A percentile compares a stretch with the other conserved stretches of the same genome.
Conservation (phyloP, 208 protist genomes). For the Wallacemonas sp. region DNA sequence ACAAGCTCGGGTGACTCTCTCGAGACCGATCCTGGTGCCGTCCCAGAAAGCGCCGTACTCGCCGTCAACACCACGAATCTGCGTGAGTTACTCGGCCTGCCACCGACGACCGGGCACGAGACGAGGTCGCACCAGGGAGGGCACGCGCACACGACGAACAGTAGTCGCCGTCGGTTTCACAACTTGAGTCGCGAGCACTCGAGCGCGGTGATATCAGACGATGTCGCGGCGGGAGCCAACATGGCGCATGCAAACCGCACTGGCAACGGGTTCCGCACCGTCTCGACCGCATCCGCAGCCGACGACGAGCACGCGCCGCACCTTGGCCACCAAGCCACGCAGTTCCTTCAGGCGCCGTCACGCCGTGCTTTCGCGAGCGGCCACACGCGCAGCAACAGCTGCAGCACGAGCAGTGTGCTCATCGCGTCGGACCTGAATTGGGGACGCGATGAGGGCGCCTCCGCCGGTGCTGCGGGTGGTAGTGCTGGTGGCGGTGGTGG, state of each 20-base stretch:
- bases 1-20: not conserved
- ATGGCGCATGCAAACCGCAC: not conserved
- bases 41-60: not conserved
- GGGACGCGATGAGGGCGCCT: not conserved
- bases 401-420: constrained; percentile 2
- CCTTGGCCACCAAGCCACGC: not conserved
- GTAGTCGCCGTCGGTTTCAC: too few relatives aligned
- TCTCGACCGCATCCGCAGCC: not conserved
- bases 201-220: too few relatives aligned
- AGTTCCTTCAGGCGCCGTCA: not conserved
- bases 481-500: too few relatives aligned
- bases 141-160: not conserved
- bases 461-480: too few relatives aligned
- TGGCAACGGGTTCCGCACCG: not conserved
- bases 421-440: not conserved
- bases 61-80: constrained; percentile 2
- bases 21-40: not conserved
- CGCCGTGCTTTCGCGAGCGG: not conserved
- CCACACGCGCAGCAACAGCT: not conserved
- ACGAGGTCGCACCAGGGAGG: not conserved
- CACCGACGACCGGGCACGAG: not conserved
- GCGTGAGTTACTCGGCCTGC: not conserved
- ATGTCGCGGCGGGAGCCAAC: too few relatives aligned
- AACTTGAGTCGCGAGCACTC: too few relatives aligned
- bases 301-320: too few relatives aligned